These are phyloP conservation scores for Stemphylium vesicarium DNA, from an alignment of 2,329 filamentous ascomycete genomes.

Conservation along the genomic window DNA sequence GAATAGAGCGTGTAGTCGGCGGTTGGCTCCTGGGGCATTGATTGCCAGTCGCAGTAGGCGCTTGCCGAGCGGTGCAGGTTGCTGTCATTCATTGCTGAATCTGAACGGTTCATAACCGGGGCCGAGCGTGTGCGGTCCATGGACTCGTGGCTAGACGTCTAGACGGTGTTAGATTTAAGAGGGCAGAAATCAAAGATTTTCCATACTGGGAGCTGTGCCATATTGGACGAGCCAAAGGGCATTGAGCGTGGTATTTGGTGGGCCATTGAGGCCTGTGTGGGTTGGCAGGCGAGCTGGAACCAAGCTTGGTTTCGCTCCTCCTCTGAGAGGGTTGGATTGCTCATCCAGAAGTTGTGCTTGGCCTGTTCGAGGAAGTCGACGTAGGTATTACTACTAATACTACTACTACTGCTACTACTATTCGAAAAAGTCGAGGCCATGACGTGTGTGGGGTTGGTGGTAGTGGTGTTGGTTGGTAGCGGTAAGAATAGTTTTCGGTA, in stretches of 20 bases:
- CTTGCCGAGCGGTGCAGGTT: slow-evolving; percentile 32
- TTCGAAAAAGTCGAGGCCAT: slow-evolving; percentile 37
- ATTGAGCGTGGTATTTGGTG: slow-evolving; percentile 45
- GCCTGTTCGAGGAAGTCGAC: slow-evolving; percentile 44
- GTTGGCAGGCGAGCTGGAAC: slow-evolving; percentile 35
- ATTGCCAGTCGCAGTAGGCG: slow-evolving; percentile 32
- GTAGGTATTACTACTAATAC: slow-evolving; percentile 19
- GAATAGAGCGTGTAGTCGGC: slow-evolving; percentile 44
- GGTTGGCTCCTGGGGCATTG: slow-evolving; percentile 26
- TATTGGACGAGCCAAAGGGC: slow-evolving; percentile 31
- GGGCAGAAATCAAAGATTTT: slow-evolving; percentile 34
- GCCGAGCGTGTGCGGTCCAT: slow-evolving; percentile 47
- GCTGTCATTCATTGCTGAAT: slow-evolving; percentile 31
- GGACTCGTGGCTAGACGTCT: slow-evolving; percentile 31
- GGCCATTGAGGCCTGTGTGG: slow-evolving; percentile 28
- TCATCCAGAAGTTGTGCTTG: slow-evolving; percentile 45
- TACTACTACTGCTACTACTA: slow-evolving; percentile 24
- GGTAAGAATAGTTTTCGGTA: neutral
- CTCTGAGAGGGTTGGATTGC: slow-evolving; percentile 43
- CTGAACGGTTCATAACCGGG: slow-evolving; percentile 41
- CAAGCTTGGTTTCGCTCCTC: slow-evolving; percentile 46
- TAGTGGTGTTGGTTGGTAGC: slow-evolving; percentile 2
- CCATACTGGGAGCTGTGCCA: slow-evolving; percentile 43
- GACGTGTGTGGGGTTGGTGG: slow-evolving; percentile 12
- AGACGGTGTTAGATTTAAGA: slow-evolving; percentile 37